A percentile compares a stretch with the other conserved stretches of the same genome.
phyloP scores from a whole-genome alignment of 345 rosid genomes.

The Rhodamnia rubescens region DNA sequence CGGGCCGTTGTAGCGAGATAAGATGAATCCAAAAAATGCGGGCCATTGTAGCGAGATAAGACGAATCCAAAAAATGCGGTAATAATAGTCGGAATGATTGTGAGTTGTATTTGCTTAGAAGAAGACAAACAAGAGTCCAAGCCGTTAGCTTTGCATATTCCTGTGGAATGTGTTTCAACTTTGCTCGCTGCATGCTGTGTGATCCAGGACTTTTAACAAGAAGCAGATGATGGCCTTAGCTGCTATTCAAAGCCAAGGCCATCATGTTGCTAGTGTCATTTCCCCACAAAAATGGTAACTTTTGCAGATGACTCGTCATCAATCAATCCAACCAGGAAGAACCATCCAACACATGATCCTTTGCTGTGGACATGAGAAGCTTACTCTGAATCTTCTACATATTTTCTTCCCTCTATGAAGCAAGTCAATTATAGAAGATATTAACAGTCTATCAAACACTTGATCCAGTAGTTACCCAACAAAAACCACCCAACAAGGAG shows the following conservation, averaged over 20 bases:
- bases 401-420: neutral
- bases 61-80: too few relatives aligned
- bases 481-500: slow-evolving; percentile 68
- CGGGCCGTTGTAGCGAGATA: too few relatives aligned
- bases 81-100: neutral
- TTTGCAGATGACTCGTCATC: neutral
- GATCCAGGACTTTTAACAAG: neutral
- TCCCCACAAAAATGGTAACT: neutral
- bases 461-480: slow-evolving; percentile 51
- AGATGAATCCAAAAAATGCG: too few relatives aligned
- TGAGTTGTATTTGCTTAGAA: neutral
- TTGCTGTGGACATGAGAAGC: neutral
- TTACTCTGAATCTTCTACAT: neutral
- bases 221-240: neutral
- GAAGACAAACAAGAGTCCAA: neutral
- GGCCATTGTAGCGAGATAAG: too few relatives aligned
- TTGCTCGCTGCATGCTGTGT: neutral
- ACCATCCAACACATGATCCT: neutral
- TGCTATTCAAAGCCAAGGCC: neutral
- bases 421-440: neutral
- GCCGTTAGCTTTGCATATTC: neutral
- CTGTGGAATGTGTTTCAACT: neutral
- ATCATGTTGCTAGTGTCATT: neutral
- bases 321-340: neutral
- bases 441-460: slow-evolving; percentile 45